phyloP scores from a whole-genome alignment of 352 stramenopile species.

The Phytophthora aleatoria region DNA sequence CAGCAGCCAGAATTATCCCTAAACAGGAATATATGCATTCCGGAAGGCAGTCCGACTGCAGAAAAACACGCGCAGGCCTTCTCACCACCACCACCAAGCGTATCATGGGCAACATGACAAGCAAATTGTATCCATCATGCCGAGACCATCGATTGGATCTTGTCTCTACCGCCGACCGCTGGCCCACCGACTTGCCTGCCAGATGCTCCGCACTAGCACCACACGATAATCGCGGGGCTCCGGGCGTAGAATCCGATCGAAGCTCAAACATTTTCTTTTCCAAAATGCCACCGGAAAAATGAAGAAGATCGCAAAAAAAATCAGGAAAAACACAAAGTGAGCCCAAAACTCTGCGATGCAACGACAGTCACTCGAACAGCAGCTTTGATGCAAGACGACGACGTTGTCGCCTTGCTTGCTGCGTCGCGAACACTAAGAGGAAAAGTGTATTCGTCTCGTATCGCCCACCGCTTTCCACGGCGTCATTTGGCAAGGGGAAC shows the following conservation, averaged over 20 bases:
- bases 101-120: slow-evolving; percentile 3
- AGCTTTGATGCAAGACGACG: slow-evolving; percentile 19
- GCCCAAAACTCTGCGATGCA: slow-evolving; percentile 22
- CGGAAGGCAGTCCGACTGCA: slow-evolving; percentile 18
- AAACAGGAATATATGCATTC: slow-evolving; percentile 8
- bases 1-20: not conserved
- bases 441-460: slow-evolving; percentile 31
- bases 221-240: slow-evolving; percentile 15
- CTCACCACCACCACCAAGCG: slow-evolving; percentile 9
- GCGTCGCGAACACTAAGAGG: slow-evolving; percentile 25
- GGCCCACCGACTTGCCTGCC: slow-evolving; percentile 12
- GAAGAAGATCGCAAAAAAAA: slow-evolving; percentile 3
- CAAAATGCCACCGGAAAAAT: not conserved
- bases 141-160: slow-evolving; percentile 13
- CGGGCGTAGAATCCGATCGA: not conserved
- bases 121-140: slow-evolving; percentile 33
- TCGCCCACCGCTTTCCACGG: slow-evolving; percentile 2
- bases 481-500: slow-evolving; percentile 11
- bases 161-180: slow-evolving; percentile 18
- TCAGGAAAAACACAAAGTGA: slow-evolving; percentile 25
- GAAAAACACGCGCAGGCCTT: slow-evolving; percentile 28
- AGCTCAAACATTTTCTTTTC: not conserved
- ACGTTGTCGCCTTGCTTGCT: slow-evolving; percentile 22
- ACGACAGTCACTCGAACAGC: slow-evolving; percentile 23
- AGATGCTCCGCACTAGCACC: slow-evolving; percentile 14